Conservation (phyloP, 768 basidiomycete species). For the Boletus barrowsii region DNA sequence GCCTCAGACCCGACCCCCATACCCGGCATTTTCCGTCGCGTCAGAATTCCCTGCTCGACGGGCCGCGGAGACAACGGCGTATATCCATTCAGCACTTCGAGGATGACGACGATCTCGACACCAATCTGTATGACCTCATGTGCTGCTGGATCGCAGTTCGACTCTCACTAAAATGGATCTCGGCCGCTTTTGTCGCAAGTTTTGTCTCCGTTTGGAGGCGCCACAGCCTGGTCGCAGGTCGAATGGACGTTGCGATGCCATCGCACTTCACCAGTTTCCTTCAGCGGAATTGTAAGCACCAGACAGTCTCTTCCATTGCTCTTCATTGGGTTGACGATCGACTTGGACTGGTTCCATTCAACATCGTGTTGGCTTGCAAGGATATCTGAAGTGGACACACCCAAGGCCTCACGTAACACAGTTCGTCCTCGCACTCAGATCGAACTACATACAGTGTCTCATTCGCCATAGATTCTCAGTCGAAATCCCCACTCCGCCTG, state of each 20-base stretch:
- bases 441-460: too few relatives aligned
- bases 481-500: slow-evolving; percentile 26
- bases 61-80: background rate
- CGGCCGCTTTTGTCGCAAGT: slow-evolving; percentile 12
- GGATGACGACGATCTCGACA: slow-evolving; percentile 4
- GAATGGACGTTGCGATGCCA: background rate
- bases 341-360: background rate
- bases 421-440: too few relatives aligned
- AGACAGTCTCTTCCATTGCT: too few relatives aligned
- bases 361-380: background rate
- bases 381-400: background rate
- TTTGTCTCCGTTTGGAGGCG: slow-evolving; percentile 1
- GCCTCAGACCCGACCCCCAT: too few relatives aligned
- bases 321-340: too few relatives aligned
- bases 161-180: slow-evolving; percentile 7
- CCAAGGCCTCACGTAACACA: too few relatives aligned
- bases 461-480: slow-evolving; percentile 4
- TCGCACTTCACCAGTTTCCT: background rate
- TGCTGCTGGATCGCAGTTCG: background rate
- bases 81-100: background rate
- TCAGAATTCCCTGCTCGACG: too few relatives aligned
- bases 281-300: too few relatives aligned
- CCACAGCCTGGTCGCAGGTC: background rate
- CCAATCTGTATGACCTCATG: background rate
- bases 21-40: too few relatives aligned